Conservation (phyloP, 1,284 basidiomycete species). For the Neonothopanus nambi region DNA sequence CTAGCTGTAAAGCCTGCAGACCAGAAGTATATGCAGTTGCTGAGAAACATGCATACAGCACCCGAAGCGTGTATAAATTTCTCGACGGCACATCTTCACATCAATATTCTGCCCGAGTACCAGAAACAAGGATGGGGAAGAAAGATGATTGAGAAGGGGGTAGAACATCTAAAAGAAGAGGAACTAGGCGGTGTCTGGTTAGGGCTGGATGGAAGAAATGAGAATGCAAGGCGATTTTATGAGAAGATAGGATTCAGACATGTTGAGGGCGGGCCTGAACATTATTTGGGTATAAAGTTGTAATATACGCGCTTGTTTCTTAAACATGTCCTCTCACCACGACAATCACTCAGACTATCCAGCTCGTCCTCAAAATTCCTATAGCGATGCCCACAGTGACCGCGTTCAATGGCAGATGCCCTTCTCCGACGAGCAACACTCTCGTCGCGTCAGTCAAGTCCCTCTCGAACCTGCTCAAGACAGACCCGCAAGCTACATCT, state of each 20-base stretch:
- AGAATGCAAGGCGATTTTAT: constrained; percentile 58
- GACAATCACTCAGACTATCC: neutral
- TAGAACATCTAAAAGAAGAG: constrained; percentile 48
- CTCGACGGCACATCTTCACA: constrained; percentile 67
- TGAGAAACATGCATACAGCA: constrained; percentile 50
- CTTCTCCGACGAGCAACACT: neutral
- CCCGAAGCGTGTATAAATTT: constrained; percentile 50
- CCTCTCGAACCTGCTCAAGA: constrained; percentile 14
- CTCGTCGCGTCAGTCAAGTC: constrained; percentile 14
- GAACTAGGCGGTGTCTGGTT: constrained; percentile 58
- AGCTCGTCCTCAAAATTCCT: neutral
- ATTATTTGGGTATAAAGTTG: constrained; percentile 51
- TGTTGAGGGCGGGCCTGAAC: constrained; percentile 48
- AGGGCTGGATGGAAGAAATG: constrained; percentile 60
- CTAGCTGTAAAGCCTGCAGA: constrained; percentile 46
- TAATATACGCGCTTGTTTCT: constrained; percentile 29
- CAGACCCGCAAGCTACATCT: neutral
- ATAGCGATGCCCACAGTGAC: neutral
- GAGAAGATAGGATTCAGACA: constrained; percentile 51
- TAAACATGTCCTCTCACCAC: neutral
- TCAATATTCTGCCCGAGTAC: constrained; percentile 60
- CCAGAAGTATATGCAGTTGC: constrained; percentile 44
- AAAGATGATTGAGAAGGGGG: constrained; percentile 51
- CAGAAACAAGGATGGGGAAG: constrained; percentile 65
- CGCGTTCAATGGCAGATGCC: too few species aligned